Conservation (phyloP, 2,329 filamentous ascomycete species). For the Penicillium sclerotiorum region DNA sequence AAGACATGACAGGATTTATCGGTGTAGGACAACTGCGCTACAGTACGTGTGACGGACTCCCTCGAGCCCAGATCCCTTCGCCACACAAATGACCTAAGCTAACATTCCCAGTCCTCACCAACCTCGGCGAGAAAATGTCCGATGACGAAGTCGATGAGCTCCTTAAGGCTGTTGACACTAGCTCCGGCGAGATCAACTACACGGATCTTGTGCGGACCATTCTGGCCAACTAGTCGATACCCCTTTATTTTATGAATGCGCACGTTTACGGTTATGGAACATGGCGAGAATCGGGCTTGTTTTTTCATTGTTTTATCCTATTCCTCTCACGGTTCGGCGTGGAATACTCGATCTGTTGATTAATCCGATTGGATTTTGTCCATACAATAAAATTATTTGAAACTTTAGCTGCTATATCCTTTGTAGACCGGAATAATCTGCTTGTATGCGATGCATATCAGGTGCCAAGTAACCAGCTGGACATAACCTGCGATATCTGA, state of each 20-base stretch:
- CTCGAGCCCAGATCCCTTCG: background rate
- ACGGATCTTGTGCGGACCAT: constrained; percentile 86
- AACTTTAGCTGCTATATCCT: too few relatives aligned
- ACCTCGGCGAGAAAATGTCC: constrained; percentile 98
- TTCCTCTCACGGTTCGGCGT: background rate
- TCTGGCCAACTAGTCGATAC: constrained; percentile 68
- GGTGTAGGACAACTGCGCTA: constrained; percentile 97
- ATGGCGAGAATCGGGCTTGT: constrained; percentile 4
- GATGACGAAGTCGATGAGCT: constrained; percentile 99
- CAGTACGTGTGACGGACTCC: constrained; percentile 46
- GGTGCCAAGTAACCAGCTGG: too few relatives aligned
- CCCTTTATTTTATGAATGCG: constrained; percentile 3
- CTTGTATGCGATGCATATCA: too few relatives aligned
- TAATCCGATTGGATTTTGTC: too few relatives aligned
- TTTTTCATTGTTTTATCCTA: background rate
- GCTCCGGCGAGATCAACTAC: constrained; percentile 96
- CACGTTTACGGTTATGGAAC: constrained; percentile 9
- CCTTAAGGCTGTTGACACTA: constrained; percentile 96
- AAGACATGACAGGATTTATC: constrained; percentile 97
- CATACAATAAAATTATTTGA: too few relatives aligned
- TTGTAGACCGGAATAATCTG: too few relatives aligned
- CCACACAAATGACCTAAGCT: background rate
- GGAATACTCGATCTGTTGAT: too few relatives aligned
- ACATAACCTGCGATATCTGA: too few relatives aligned
- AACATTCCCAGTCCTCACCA: constrained; percentile 72